phyloP scores from a whole-genome alignment of 106 monocot genomes.

The Xerophyta viscosa region DNA sequence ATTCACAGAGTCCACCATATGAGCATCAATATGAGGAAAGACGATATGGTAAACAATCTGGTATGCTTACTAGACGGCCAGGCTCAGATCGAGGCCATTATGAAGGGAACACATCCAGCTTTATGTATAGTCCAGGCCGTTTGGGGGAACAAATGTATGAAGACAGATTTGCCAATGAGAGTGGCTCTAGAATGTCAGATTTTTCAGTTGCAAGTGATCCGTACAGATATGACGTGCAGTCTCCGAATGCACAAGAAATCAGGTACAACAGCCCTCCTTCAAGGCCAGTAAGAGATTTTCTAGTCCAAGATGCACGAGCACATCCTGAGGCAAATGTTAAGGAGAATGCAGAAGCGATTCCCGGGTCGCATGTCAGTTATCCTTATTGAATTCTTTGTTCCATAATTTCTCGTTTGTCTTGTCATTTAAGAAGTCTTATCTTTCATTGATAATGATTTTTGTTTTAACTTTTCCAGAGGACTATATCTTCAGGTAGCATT shows the following conservation, averaged over 20 bases:
- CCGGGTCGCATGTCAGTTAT: constrained; percentile 24
- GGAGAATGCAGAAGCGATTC: constrained; percentile 18
- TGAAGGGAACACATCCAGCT: constrained; percentile 68
- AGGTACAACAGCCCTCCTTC: constrained; percentile 26
- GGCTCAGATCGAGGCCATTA: constrained; percentile 80
- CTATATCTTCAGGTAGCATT: constrained; percentile 59
- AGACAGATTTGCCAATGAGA: constrained; percentile 77
- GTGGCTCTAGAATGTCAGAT: constrained; percentile 55
- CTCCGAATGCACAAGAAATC: constrained; percentile 41
- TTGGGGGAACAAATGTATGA: constrained; percentile 43
- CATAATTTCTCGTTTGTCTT: background rate
- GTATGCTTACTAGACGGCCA: constrained; percentile 64
- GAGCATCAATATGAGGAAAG: constrained; percentile 78
- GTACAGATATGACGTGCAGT: constrained; percentile 39
- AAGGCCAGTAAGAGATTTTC: constrained; percentile 35
- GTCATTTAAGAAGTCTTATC: background rate
- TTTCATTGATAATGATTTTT: background rate
- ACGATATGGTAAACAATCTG: constrained; percentile 60
- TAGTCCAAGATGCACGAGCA: constrained; percentile 23
- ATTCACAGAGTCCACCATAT: constrained; percentile 68
- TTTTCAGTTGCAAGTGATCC: constrained; percentile 48
- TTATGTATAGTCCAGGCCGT: constrained; percentile 57
- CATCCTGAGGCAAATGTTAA: constrained; percentile 16
- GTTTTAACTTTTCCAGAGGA: constrained; percentile 41
- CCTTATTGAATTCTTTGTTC: background rate